A percentile compares a stretch with the other conserved stretches of the same genome.
Conservation (phyloP, 2,329 filamentous ascomycete species). For the Acarospora socialis region DNA sequence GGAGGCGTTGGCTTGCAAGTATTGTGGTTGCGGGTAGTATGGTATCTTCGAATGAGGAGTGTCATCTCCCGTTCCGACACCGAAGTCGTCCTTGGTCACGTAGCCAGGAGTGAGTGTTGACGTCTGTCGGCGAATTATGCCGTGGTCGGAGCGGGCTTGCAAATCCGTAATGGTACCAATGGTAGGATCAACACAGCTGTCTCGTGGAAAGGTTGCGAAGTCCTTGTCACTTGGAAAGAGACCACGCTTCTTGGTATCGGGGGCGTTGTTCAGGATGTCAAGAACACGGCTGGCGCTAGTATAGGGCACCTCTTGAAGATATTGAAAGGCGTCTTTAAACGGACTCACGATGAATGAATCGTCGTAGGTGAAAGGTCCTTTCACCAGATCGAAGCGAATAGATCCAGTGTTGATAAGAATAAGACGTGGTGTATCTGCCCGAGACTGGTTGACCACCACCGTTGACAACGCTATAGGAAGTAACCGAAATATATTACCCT, state of each 20-base stretch:
- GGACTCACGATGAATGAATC: constrained; percentile 21
- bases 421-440: constrained; percentile 37
- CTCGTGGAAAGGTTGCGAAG: constrained; percentile 7
- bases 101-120: constrained; percentile 16
- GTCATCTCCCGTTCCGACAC: constrained; percentile 22
- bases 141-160: constrained; percentile 5
- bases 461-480: constrained; percentile 37
- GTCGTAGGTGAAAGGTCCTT: constrained; percentile 47
- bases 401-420: constrained; percentile 47
- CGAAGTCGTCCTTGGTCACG: constrained; percentile 22
- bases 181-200: constrained; percentile 14
- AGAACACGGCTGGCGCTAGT: constrained; percentile 18
- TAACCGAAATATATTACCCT: constrained; percentile 42
- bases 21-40: constrained; percentile 15
- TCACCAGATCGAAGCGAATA: constrained; percentile 47
- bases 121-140: constrained; percentile 18
- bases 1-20: constrained; percentile 21
- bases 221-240: constrained; percentile 7
- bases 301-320: constrained; percentile 21
- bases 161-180: constrained; percentile 9
- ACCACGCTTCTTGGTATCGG: constrained; percentile 17
- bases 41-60: constrained; percentile 20
- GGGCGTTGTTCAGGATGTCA: constrained; percentile 17
- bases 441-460: constrained; percentile 38
- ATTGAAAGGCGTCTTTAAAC: constrained; percentile 20